Conservation (phyloP, 2,329 filamentous ascomycete species). For the Exophiala sp. region DNA sequence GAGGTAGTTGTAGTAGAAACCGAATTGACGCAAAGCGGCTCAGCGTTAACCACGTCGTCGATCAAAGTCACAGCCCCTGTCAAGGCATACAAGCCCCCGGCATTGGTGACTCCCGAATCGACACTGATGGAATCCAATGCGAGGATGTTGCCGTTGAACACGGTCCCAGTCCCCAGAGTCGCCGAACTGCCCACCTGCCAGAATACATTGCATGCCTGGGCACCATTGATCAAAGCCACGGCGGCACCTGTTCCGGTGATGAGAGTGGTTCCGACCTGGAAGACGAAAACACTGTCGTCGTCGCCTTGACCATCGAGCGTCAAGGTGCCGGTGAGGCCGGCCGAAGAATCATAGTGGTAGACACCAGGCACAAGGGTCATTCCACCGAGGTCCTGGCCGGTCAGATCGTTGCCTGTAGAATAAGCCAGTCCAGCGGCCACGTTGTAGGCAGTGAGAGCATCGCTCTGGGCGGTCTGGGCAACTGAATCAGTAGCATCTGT, state of each 20-base stretch:
- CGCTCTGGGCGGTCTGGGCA: constrained; percentile 1
- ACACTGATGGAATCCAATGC: not conserved
- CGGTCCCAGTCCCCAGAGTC: not conserved
- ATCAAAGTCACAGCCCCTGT: constrained; percentile 1
- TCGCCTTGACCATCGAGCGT: constrained; percentile 1
- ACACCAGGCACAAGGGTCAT: constrained; percentile 3
- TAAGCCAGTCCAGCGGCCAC: constrained; percentile 1
- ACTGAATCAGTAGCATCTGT: not conserved
- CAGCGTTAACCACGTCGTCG: constrained; percentile 1
- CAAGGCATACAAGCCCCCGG: constrained; percentile 1
- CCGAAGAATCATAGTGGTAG: constrained; percentile 4
- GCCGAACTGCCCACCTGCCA: constrained; percentile 4
- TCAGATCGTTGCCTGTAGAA: constrained; percentile 1
- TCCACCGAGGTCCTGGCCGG: constrained; percentile 1
- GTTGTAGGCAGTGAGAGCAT: constrained; percentile 1
- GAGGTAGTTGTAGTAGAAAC: not conserved
- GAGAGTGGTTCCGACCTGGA: constrained; percentile 3
- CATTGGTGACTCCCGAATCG: not conserved
- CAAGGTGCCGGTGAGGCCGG: constrained; percentile 2
- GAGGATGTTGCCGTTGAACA: not conserved
- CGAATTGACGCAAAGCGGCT: constrained; percentile 3
- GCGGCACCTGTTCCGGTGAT: not conserved
- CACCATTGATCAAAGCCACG: constrained; percentile 5
- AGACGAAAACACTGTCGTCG: constrained; percentile 4
- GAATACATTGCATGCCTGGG: constrained; percentile 6